Base-by-base conservation (phyloP, 2,329 filamentous ascomycete species). In the Apiospora kogelbergensis region DNA sequence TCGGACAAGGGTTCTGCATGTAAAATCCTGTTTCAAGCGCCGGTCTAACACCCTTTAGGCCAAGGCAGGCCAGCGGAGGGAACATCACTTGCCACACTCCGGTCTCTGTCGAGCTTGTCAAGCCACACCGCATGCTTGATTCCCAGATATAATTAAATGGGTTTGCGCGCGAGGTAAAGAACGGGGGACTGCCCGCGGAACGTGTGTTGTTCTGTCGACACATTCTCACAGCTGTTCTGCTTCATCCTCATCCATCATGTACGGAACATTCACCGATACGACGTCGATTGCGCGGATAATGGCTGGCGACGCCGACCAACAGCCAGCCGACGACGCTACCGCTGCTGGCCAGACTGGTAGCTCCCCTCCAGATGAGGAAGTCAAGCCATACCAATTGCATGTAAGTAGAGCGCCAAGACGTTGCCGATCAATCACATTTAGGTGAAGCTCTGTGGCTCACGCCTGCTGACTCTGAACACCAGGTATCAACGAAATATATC, bases 401-500 rank as follows among this genome's bases (percentile, higher is more conserved):
- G 88, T 89, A 74, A 81, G 86, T 80, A 57, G 7, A 33, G 65
- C 37, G 63, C 63, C 63, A 65, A 65, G 63, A 37, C 20, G 44
- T 33, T 33, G 37, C 63, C 63, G 63, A 65, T 42, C 63, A 30
- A 13, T 26, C 63, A 17, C 26, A 40, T 44, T 24, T 41, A 7
- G 63, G 24, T 44, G 63, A 65, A 42, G 37, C 40, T 26, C n/a
- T 20, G 37, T 65, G 41, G 41, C n/a, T 44, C 37, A 2, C 53
- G 53, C 53, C 30, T 9, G 30, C 53, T 60, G 53, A 60, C 53
- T 22, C 17, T 11, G 17, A n/a, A 37, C 63, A 9, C 40, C 68
- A 91, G 89, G 86, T 92, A 20, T 91, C 90, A 2, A 87, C 85
- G 68, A 88, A 86, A 74, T 92, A 92, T 77, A 83, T 93, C 1